phyloP scores from a whole-genome alignment of 75 land plant species.

The Picea glauca region DNA sequence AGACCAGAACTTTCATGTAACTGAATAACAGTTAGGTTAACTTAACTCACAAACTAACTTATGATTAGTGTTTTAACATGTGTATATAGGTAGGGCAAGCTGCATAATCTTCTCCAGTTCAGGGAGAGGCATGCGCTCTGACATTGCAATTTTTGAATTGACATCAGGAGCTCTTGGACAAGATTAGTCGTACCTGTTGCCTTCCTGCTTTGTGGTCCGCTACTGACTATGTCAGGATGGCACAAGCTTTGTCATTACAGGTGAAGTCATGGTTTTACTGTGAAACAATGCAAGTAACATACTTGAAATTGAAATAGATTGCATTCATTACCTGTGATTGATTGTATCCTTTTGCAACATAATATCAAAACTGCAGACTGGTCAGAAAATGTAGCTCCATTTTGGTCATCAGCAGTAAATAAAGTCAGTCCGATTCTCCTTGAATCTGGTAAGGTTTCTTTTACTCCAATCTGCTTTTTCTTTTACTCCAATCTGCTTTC shows the following conservation, averaged over 20 bases:
- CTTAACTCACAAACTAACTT: too few species aligned
- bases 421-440: slow-evolving; percentile 54
- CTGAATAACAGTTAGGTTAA: too few species aligned
- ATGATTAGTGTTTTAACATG: too few species aligned
- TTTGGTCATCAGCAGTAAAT: slow-evolving; percentile 92
- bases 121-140: slow-evolving; percentile 49
- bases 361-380: slow-evolving; percentile 86
- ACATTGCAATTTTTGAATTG: slow-evolving; percentile 48
- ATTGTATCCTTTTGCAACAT: slow-evolving; percentile 25
- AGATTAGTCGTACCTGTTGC: slow-evolving; percentile 74
- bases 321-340: not conserved
- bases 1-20: too few species aligned
- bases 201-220: slow-evolving; percentile 94
- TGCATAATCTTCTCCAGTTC: too few species aligned
- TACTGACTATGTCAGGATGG: slow-evolving; percentile 76
- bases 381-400: slow-evolving; percentile 85
- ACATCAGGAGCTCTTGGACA: slow-evolving; percentile 53
- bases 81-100: too few species aligned
- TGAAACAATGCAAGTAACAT: too few species aligned
- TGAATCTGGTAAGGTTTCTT: slow-evolving; percentile 40
- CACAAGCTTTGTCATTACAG: slow-evolving; percentile 56
- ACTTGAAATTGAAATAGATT: too few species aligned
- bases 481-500: slow-evolving; percentile 23
- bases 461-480: slow-evolving; percentile 25
- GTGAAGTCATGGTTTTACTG: slow-evolving; percentile 21